Percentiles rank a stretch among this genome's conserved stretches.
phyloP scores from a whole-genome alignment of 2,329 filamentous ascomycete genomes.

The Thielaviopsis ethacetica region DNA sequence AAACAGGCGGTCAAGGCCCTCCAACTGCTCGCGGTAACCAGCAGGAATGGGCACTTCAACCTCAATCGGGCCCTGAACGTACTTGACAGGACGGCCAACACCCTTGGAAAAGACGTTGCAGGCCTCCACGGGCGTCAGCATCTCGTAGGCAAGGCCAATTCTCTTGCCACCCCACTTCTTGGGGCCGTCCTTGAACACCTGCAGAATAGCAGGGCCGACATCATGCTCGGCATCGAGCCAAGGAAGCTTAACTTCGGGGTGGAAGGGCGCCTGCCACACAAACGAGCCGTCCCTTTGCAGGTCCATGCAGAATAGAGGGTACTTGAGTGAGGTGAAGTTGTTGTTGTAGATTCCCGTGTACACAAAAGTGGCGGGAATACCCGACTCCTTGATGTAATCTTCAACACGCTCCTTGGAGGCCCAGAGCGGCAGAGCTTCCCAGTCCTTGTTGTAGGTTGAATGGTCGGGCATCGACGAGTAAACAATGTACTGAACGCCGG shows the following conservation, averaged over 20 bases:
- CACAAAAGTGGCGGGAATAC: constrained; percentile 76
- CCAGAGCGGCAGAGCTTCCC: constrained; percentile 82
- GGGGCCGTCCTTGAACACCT: constrained; percentile 88
- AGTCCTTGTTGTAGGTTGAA: constrained; percentile 55
- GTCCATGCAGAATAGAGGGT: constrained; percentile 93
- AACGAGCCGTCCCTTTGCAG: constrained; percentile 72
- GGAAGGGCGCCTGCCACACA: constrained; percentile 84
- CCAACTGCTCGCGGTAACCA: constrained; percentile 78
- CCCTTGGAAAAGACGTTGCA: constrained; percentile 68
- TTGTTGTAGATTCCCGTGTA: constrained; percentile 99
- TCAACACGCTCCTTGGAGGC: constrained; percentile 84
- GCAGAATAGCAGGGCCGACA: constrained; percentile 76
- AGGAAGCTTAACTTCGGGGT: constrained; percentile 72
- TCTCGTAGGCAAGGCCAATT: constrained; percentile 81
- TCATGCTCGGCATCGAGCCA: constrained; percentile 97
- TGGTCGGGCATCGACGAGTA: constrained; percentile 98
- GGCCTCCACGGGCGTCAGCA: constrained; percentile 67
- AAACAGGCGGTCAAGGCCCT: constrained; percentile 48
- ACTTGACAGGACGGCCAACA: constrained; percentile 60
- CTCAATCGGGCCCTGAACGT: constrained; percentile 63
- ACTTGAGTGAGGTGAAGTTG: constrained; percentile 87
- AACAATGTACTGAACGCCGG: constrained; percentile 76
- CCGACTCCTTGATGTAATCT: constrained; percentile 71
- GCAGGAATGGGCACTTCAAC: constrained; percentile 72
- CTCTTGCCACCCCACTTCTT: constrained; percentile 64